Evolutionary conservation across 257 asterid genomes (phyloP).

Genomic region (Marsdenia floribunda): DNA sequence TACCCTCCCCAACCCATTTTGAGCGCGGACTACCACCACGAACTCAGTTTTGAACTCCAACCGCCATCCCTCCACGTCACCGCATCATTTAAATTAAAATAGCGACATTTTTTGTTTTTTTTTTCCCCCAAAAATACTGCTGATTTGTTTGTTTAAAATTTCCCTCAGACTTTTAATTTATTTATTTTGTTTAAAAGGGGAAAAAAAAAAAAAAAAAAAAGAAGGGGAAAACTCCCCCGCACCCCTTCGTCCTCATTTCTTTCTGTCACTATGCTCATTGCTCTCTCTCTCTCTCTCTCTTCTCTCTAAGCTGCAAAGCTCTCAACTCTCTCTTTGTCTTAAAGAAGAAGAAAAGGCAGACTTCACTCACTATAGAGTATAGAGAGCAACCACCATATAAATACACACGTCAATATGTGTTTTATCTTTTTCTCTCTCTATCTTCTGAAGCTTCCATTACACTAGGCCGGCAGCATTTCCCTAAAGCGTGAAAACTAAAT

Average conservation of each 20-base stretch:
- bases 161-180: slow-evolving; percentile 19
- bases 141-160: not conserved
- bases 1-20: not conserved
- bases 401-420: slow-evolving; percentile 4
- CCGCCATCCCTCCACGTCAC: slow-evolving; percentile 13
- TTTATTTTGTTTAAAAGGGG: not conserved
- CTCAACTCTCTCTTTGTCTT: slow-evolving; percentile 40
- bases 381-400: slow-evolving; percentile 18
- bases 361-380: slow-evolving; percentile 18
- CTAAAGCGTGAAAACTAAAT: slow-evolving; percentile 32
- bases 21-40: slow-evolving; percentile 22
- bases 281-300: slow-evolving; percentile 9
- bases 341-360: slow-evolving; percentile 43
- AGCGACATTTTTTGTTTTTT: slow-evolving; percentile 6
- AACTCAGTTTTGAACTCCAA: slow-evolving; percentile 14
- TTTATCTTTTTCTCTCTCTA: not conserved
- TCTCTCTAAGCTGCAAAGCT: slow-evolving; percentile 28
- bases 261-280: slow-evolving; percentile 17
- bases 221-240: slow-evolving; percentile 12
- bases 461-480: slow-evolving; percentile 33
- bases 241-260: slow-evolving; percentile 18
- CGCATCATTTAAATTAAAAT: slow-evolving; percentile 27
- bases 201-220: slow-evolving; percentile 21
- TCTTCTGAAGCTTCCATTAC: slow-evolving; percentile 30
- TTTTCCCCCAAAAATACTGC: not conserved